Evolutionary conservation across 768 basidiomycete species (phyloP), one percentile per base, ranked within the genome.

Genomic region (Mycena leptocephala): DNA sequence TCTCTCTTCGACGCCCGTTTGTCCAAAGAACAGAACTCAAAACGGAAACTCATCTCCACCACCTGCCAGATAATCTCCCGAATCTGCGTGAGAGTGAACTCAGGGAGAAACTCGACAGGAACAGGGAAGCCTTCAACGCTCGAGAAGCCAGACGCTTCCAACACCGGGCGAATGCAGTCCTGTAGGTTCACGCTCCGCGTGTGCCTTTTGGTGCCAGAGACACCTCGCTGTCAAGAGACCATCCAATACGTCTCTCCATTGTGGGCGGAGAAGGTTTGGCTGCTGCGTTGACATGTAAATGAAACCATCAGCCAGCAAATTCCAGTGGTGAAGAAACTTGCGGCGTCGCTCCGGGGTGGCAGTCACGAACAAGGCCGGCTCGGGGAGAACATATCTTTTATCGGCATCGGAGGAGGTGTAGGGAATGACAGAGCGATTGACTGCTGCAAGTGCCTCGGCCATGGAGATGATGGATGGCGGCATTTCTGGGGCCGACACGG

Each of bases 51-150:
- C 28, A 16, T 48, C 20, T 64, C 64, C 22, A 48, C 64, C 2
- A 67, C 55, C 28, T 33, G 33, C 68, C 58, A 61, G 32, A 70
- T 26, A 20, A 46, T 70, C 39, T 43, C 65, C 35, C 35, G 32
- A 35, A 22, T 70, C 41, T 70, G 28, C 56, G 6, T 41, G 28
- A 67, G 65, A n/a, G 16, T 43, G 39, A 59, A 70, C 26, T 67
- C 11, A 11, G 24, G 66, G 4, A 70, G 37, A 48, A 10, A 32
- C 4, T 70, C 30, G 55, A 22, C 2, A 26, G 68, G 56, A 16
- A 58, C 37, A 11, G 67, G 55, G 20, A 46, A 59, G 35, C 51
- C 66, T 24, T 53, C 33, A 8, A 67, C 4, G 35, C n/a, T 37
- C 22, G 30, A 24, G 48, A 66, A 18, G 32, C 18, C 18, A 10